phyloP scores from a whole-genome alignment of 2,329 filamentous ascomycete species.

The Ambrosiella beaveri region DNA sequence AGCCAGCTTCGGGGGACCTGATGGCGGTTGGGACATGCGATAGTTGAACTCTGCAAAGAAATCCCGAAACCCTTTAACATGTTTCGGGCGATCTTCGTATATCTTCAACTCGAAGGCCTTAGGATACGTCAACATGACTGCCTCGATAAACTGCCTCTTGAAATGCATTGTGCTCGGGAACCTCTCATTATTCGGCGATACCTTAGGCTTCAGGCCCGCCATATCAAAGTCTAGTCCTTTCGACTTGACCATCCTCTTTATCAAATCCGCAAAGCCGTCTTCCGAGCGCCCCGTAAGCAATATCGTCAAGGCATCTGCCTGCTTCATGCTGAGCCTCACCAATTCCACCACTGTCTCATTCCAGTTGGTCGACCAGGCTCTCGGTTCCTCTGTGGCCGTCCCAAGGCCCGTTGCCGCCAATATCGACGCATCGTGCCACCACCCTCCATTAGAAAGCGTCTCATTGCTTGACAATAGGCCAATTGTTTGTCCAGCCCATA shows the following conservation, averaged over 20 bases:
- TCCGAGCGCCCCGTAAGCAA: slow-evolving; percentile 78
- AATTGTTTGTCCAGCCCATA: slow-evolving; percentile 70
- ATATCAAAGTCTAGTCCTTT: slow-evolving; percentile 77
- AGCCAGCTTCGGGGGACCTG: slow-evolving; percentile 37
- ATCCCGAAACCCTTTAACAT: slow-evolving; percentile 66
- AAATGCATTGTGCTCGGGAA: slow-evolving; percentile 78
- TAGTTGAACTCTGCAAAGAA: slow-evolving; percentile 66
- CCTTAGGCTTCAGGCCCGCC: slow-evolving; percentile 68
- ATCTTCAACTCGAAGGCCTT: slow-evolving; percentile 66
- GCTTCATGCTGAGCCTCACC: slow-evolving; percentile 61
- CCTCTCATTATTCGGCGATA: slow-evolving; percentile 60
- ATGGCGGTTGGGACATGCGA: slow-evolving; percentile 22
- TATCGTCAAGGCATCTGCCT: slow-evolving; percentile 70
- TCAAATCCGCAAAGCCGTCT: slow-evolving; percentile 54
- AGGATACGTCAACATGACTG: slow-evolving; percentile 72
- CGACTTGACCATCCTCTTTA: slow-evolving; percentile 64
- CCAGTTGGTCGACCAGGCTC: slow-evolving; percentile 89
- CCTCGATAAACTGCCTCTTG: slow-evolving; percentile 70
- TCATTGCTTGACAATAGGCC: slow-evolving; percentile 62
- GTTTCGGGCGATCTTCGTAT: slow-evolving; percentile 49
- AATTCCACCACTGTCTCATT: slow-evolving; percentile 78
- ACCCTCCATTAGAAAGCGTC: slow-evolving; percentile 66
- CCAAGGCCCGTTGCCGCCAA: slow-evolving; percentile 76
- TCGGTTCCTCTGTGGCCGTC: slow-evolving; percentile 60
- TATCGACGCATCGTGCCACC: slow-evolving; percentile 91